A percentile compares a stretch with the other conserved stretches of the same genome.
Conservation (phyloP, 352 stramenopile genomes). For the Peronospora destructor region DNA sequence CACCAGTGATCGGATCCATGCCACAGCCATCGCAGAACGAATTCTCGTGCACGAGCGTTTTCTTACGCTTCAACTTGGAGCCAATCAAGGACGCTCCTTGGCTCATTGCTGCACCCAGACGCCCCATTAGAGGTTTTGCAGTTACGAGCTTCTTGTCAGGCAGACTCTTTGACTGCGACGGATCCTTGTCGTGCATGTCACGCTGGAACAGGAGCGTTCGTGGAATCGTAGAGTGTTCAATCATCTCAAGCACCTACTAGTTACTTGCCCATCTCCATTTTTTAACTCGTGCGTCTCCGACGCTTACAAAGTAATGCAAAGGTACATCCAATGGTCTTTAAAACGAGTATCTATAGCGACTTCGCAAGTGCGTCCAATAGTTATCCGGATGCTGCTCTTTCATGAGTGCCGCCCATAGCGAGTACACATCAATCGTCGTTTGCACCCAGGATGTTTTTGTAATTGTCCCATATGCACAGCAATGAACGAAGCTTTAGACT, state of each 20-base stretch:
- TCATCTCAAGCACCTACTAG: constrained; percentile 54
- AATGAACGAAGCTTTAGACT: too few species aligned
- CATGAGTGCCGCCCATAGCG: constrained; percentile 56
- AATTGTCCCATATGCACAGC: too few species aligned
- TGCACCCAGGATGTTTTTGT: constrained; percentile 22
- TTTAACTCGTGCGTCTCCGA: too few species aligned
- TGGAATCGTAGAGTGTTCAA: constrained; percentile 38
- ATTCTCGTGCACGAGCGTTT: constrained; percentile 52
- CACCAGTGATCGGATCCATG: constrained; percentile 55
- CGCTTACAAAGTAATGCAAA: too few species aligned
- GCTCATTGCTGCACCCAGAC: constrained; percentile 57
- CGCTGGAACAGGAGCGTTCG: constrained; percentile 59
- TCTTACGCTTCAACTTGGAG: constrained; percentile 61
- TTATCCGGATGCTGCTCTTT: constrained; percentile 4
- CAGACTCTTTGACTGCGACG: constrained; percentile 28
- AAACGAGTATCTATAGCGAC: too few species aligned
- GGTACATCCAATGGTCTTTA: too few species aligned
- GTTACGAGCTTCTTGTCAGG: constrained; percentile 36
- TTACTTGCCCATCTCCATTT: too few species aligned
- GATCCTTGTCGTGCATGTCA: constrained; percentile 30
- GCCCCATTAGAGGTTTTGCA: constrained; percentile 36
- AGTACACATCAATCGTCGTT: constrained; percentile 64
- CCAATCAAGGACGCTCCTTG: constrained; percentile 55
- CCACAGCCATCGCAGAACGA: constrained; percentile 70
- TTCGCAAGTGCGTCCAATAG: too few species aligned